phyloP scores from a whole-genome alignment of 2,329 filamentous ascomycete species.

The Ophiostoma pallidulum region DNA sequence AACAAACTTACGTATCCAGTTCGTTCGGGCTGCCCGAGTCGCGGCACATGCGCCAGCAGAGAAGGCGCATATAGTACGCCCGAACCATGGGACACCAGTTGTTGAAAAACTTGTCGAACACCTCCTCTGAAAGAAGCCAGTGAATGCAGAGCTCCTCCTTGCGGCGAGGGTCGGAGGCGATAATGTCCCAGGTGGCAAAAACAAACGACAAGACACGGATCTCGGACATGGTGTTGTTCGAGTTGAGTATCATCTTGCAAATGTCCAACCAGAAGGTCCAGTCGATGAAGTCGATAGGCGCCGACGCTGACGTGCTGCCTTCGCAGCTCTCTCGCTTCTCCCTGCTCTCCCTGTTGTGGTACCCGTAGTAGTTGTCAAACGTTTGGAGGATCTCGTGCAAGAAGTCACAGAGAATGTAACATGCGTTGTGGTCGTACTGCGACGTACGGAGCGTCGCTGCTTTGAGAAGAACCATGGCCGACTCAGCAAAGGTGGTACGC shows the following conservation, averaged over 20 bases:
- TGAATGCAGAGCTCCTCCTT: conserved; percentile 63
- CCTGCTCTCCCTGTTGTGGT: conserved; percentile 18
- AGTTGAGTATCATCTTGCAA: conserved; percentile 67
- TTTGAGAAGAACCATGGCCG: conserved; percentile 65
- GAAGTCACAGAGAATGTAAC: conserved; percentile 86
- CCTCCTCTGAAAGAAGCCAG: conserved; percentile 64
- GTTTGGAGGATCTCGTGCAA: conserved; percentile 71
- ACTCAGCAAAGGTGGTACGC: conserved; percentile 64
- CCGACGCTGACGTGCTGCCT: conserved; percentile 1
- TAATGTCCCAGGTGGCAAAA: conserved; percentile 68
- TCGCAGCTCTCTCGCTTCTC: conserved; percentile 10
- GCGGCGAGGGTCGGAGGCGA: conserved; percentile 54
- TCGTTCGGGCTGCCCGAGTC: conserved; percentile 58
- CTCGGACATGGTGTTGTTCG: conserved; percentile 83
- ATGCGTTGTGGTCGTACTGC: conserved; percentile 71
- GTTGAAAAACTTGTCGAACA: conserved; percentile 76
- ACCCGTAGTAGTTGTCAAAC: conserved; percentile 38
- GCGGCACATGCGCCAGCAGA: conserved; percentile 82
- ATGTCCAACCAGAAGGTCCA: conserved; percentile 83
- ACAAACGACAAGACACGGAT: conserved; percentile 75
- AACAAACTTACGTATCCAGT: conserved; percentile 53
- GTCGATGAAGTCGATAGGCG: conserved; percentile 45
- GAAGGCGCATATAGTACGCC: conserved; percentile 80
- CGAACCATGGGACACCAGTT: conserved; percentile 96
- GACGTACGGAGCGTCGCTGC: conserved; percentile 67